A percentile compares a stretch with the other conserved stretches of the same genome.
Conservation (phyloP, 192 early-diverging fungal species). For the Geosiphon pyriformis region DNA sequence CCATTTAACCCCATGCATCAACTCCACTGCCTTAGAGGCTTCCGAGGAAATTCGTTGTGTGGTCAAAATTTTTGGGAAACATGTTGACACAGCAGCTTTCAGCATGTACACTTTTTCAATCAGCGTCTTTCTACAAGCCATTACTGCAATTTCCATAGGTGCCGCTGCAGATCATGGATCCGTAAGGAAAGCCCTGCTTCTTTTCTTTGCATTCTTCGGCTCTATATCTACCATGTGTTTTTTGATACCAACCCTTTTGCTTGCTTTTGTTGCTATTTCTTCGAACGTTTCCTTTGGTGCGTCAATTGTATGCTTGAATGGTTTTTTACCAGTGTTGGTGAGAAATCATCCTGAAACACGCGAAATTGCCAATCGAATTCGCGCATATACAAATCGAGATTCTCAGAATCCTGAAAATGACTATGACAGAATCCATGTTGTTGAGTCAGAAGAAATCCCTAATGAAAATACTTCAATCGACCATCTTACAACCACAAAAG, state of each 20-base stretch:
- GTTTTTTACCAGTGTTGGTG: constrained; percentile 44
- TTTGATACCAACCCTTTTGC: constrained; percentile 30
- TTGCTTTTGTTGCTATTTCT: constrained; percentile 36
- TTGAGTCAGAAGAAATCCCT: not conserved
- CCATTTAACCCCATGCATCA: constrained; percentile 21
- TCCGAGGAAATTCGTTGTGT: constrained; percentile 31
- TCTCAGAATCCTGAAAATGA: not conserved
- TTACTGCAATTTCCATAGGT: constrained; percentile 37
- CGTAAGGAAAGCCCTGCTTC: constrained; percentile 39
- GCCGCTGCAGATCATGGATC: constrained; percentile 35
- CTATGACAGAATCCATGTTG: not conserved
- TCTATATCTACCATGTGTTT: constrained; percentile 42
- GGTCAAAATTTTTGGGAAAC: constrained; percentile 30
- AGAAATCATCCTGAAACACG: constrained; percentile 31
- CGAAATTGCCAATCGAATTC: constrained; percentile 14
- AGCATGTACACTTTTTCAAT: constrained; percentile 37
- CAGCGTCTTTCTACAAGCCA: constrained; percentile 37
- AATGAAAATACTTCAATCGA: not conserved
- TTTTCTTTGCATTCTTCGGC: constrained; percentile 37
- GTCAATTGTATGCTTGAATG: constrained; percentile 46
- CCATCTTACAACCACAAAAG: not conserved
- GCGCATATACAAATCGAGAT: not conserved
- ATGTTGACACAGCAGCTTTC: constrained; percentile 39
- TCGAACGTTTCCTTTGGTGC: constrained; percentile 45
- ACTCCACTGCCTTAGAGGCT: not conserved